A percentile compares a stretch with the other conserved stretches of the same genome.
Conservation (phyloP, 768 basidiomycete genomes). For the Cystofilobasidium bisporidii region DNA sequence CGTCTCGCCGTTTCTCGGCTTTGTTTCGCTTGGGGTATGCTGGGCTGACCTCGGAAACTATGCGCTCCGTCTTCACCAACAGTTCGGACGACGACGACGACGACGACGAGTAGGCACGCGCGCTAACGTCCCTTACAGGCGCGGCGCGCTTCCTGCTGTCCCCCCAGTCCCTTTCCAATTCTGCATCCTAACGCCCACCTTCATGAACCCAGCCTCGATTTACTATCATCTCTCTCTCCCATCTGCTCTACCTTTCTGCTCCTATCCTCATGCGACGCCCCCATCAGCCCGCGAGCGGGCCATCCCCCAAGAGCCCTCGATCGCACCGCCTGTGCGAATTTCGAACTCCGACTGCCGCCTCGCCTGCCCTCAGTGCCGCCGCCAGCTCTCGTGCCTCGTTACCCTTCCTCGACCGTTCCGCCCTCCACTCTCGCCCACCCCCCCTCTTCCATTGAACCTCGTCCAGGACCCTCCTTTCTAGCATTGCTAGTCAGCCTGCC, state of each 20-base stretch:
- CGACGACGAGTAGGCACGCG: not conserved
- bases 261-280: not conserved
- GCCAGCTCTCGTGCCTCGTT: too few relatives aligned
- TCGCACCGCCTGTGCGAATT: not conserved
- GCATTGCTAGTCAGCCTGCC: not conserved
- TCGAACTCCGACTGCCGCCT: not conserved
- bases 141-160: not conserved
- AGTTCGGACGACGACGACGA: slow-evolving; percentile 3
- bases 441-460: not conserved
- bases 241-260: too few relatives aligned
- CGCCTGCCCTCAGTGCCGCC: not conserved
- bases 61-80: not conserved
- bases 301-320: too few relatives aligned
- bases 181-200: not conserved
- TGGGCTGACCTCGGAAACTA: not conserved
- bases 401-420: too few relatives aligned
- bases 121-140: not conserved
- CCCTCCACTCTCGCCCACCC: not conserved
- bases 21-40: too few relatives aligned
- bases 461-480: not conserved
- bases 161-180: not conserved
- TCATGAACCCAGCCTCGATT: too few relatives aligned
- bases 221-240: too few relatives aligned
- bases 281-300: too few relatives aligned
- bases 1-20: not conserved